Percentiles rank a stretch among this genome's conserved stretches.
These are phyloP conservation scores for Jatropha multifida DNA, from an alignment of 441 rosid species.

Conservation along the genomic window DNA sequence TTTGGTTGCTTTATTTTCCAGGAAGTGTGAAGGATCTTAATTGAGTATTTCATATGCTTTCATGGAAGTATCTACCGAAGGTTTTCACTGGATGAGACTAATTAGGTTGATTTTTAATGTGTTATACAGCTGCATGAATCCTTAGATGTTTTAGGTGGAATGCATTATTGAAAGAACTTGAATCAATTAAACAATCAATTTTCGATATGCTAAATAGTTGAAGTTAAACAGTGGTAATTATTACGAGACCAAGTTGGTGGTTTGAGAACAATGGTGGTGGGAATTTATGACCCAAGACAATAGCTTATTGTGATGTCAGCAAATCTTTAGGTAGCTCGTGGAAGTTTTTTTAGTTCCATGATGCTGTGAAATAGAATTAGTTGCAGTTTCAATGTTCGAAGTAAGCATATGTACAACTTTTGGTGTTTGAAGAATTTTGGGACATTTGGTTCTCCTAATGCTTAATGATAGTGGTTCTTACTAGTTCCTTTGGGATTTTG, in stretches of 20 bases:
- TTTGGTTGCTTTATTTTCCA: background rate
- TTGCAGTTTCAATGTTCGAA: background rate
- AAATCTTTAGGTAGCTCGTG: background rate
- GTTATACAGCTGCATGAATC: background rate
- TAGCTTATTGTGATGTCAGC: background rate
- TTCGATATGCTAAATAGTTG: conserved; percentile 2
- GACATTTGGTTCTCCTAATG: background rate
- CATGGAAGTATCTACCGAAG: background rate
- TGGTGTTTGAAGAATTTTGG: background rate
- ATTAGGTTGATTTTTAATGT: background rate
- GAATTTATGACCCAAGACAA: background rate
- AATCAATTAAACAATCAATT: background rate
- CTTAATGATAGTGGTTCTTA: background rate
- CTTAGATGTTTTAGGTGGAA: background rate
- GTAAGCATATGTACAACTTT: background rate
- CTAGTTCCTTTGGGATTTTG: background rate
- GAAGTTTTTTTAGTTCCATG: conserved; percentile 6
- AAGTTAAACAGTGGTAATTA: background rate
- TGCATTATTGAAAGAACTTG: conserved; percentile 2
- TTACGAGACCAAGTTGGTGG: background rate
- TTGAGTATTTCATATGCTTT: background rate
- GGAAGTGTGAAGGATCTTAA: background rate
- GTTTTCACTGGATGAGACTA: background rate
- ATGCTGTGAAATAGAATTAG: too few species aligned
- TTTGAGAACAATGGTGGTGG: background rate